Evolutionary conservation across 129 eudicot species (phyloP), one percentile per base, ranked within the genome.

Genomic region (Arctium minus): DNA sequence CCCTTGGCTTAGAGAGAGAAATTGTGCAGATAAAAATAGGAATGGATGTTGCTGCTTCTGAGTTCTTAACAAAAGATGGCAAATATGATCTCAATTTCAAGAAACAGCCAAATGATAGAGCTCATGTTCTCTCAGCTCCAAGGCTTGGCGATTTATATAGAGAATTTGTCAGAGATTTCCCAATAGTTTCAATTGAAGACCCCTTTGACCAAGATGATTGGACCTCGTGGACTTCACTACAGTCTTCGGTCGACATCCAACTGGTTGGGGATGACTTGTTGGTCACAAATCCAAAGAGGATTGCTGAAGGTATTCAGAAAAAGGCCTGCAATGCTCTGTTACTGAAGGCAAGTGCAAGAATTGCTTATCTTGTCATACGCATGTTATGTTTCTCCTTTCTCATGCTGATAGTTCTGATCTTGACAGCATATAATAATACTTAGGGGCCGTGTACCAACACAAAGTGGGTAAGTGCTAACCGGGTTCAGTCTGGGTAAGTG

Each of bases 151-250:
- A 92, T 67, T 89, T 94, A 33, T 94, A 94, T 88, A 84, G 85
- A 86, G 96, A 92, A 29, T 94, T 94, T 79, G 85, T 94, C 18
- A 86, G 86, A 53, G 98, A 94, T 82, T 94, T 92, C 76, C 98
- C 98, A 4, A 94, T 94, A 62, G 98, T 92, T 75, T 94, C 98
- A n/a, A 94, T 94, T 82, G 98, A 94, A 83, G 98, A 94, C 70
- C 98, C 98, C 32, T 94, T 94, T 89, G 98, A 94, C 89, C 98
- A 94, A 89, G 98, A 94, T 85, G 98, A 94, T 82, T 94, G 98
- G 98, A 88, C 86, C 79, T 92, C 97, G 2, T 94, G 98, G 98
- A 69, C 94, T 46, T 89, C 97, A 18, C 85, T 94, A 72, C 97
- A 88, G 77, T 94, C 97, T 67, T 89, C 91, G 2, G 98, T 92